A percentile compares a stretch with the other conserved stretches of the same genome.
Conservation (phyloP, 192 early-diverging fungal genomes). For the Geranomyces variabilis region DNA sequence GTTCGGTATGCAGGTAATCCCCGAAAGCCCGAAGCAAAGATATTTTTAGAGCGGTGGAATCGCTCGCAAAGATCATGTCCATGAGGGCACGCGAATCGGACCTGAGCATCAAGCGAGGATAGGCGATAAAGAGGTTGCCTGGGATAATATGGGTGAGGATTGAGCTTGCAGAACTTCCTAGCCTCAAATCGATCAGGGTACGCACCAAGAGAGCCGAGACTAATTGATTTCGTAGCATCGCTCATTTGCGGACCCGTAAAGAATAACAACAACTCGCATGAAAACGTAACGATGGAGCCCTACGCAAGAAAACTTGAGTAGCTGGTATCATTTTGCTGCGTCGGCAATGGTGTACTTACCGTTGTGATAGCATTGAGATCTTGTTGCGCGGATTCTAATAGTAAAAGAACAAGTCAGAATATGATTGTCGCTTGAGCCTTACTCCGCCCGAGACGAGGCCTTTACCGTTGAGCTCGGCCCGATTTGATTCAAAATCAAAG, state of each 20-base stretch:
- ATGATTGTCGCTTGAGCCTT: neutral
- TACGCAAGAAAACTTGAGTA: neutral
- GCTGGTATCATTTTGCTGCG: neutral
- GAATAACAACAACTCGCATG: constrained; percentile 30
- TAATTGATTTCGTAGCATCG: constrained; percentile 11
- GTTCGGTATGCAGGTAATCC: constrained; percentile 71
- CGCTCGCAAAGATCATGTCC: constrained; percentile 63
- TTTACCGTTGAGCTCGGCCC: neutral
- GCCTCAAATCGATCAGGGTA: neutral
- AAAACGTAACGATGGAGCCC: constrained; percentile 26
- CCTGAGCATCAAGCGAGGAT: constrained; percentile 65
- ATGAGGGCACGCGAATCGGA: constrained; percentile 61
- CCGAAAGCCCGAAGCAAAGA: constrained; percentile 73
- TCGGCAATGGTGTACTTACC: neutral
- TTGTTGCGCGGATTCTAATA: constrained; percentile 32
- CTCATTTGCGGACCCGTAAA: constrained; percentile 31
- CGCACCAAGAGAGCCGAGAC: neutral
- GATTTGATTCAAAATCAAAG: constrained; percentile 73
- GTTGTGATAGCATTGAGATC: constrained; percentile 14
- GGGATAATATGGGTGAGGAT: too few relatives aligned
- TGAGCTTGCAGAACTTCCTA: too few relatives aligned
- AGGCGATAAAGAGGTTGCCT: constrained; percentile 70
- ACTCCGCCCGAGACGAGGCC: neutral
- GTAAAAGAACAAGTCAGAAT: neutral
- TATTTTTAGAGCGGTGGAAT: constrained; percentile 56